Evolutionary conservation across 371 early-diverging fungal species (phyloP).

Genomic region (Mycotypha africana): DNA sequence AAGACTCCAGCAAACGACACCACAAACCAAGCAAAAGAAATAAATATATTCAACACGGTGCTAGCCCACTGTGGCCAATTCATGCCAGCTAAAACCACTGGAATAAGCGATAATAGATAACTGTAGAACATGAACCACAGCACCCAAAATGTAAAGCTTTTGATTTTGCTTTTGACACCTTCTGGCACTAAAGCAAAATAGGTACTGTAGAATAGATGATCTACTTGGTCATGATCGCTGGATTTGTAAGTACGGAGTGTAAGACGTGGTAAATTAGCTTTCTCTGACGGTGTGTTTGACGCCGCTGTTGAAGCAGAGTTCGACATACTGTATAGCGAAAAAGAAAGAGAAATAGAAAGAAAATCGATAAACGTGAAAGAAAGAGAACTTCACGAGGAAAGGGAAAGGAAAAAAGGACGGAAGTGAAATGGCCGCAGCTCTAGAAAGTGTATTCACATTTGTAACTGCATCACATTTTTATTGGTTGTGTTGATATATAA

Average conservation of each 20-base stretch:
- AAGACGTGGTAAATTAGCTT: slow-evolving; percentile 15
- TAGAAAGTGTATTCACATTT: too few relatives aligned
- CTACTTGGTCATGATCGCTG: slow-evolving; percentile 23
- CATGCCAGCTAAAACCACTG: slow-evolving; percentile 18
- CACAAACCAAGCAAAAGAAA: slow-evolving; percentile 31
- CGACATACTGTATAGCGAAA: neutral
- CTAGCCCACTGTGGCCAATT: slow-evolving; percentile 18
- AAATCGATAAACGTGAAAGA: too few relatives aligned
- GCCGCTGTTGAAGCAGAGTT: neutral
- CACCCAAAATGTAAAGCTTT: slow-evolving; percentile 36
- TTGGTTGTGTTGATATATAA: too few relatives aligned
- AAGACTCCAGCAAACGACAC: slow-evolving; percentile 34
- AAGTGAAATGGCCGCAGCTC: too few relatives aligned
- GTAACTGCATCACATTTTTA: too few relatives aligned
- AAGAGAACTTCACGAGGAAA: too few relatives aligned
- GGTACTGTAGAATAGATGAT: slow-evolving; percentile 26
- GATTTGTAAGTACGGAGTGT: slow-evolving; percentile 32
- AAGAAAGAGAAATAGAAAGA: neutral
- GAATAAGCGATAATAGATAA: slow-evolving; percentile 25
- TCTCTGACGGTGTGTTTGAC: too few relatives aligned
- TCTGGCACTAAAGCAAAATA: slow-evolving; percentile 38
- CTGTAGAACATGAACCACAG: slow-evolving; percentile 33
- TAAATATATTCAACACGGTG: slow-evolving; percentile 21
- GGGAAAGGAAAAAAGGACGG: too few relatives aligned
- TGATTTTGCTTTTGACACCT: slow-evolving; percentile 37